Evolutionary conservation across 805 yeast species (phyloP).

Genomic region (Cyberlindnera suaveolens): DNA sequence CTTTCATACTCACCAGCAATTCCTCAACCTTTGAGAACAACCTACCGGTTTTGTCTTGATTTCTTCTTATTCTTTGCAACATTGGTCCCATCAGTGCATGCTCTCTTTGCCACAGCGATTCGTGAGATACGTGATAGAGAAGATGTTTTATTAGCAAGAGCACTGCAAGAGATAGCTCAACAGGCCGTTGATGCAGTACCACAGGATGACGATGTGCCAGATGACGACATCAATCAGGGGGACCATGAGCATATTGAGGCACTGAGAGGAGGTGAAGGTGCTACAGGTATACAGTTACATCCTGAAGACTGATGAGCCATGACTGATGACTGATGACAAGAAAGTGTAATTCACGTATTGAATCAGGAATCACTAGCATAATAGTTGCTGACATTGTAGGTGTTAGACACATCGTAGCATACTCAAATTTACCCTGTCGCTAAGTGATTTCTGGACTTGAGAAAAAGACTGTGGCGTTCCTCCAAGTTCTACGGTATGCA

Average conservation of each 20-base stretch:
- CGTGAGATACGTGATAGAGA: slow-evolving; percentile 1
- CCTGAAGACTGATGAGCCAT: neutral
- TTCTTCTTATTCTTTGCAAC: slow-evolving; percentile 7
- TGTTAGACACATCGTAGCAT: too few species aligned
- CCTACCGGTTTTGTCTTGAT: slow-evolving; percentile 1
- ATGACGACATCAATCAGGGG: neutral
- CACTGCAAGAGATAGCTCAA: neutral
- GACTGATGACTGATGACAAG: too few species aligned
- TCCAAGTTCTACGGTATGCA: too few species aligned
- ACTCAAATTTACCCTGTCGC: too few species aligned
- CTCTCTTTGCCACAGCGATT: slow-evolving; percentile 1
- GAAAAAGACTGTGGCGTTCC: too few species aligned
- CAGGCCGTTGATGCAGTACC: slow-evolving; percentile 1
- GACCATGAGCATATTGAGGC: neutral
- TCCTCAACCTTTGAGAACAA: neutral
- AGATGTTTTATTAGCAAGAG: neutral
- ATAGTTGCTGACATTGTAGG: too few species aligned
- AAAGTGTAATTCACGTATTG: neutral
- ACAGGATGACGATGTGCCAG: neutral
- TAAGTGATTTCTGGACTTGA: too few species aligned
- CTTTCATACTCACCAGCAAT: neutral
- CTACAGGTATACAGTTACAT: slow-evolving; percentile 8
- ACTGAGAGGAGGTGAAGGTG: neutral
- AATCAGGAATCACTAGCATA: neutral
- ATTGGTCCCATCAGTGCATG: slow-evolving; percentile 9